Base-by-base conservation (phyloP, 202 grass and related monocot genomes). In the Eragrostis tef region DNA sequence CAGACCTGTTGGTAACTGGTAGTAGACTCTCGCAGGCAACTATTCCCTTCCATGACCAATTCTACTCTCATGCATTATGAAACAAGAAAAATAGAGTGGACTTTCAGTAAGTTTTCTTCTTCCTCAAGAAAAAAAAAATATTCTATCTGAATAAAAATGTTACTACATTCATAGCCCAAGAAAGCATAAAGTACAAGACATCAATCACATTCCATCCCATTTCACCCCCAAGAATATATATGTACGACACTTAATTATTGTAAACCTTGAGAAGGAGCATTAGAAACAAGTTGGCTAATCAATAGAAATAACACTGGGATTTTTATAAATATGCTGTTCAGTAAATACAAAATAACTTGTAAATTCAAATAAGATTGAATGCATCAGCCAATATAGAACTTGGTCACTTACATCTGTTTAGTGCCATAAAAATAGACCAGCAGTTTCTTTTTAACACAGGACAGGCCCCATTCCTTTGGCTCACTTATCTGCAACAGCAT, bases 381-480 rank as follows among this genome's bases (percentile, higher is more conserved):
- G 10, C 27, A 78, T 85, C 27, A 68, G 19, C 19, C 21, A 71
- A 73, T 75, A 81, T 50, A 87, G 34, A 72, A 89, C 92, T 34
- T 16, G 7, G 27, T 36, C 13, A 64, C 61, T 99, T 82, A 95
- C 96, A 99, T 93, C 72, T 99, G 96, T 85, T 99, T 90, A 77
- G 96, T 99, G 87, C 96, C 96, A 79, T 99, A 99, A 74, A 99
- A 99, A 88, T 91, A 99, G 71, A 99, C 96, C 67, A 99, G 91
- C 3, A 89, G 64, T 52, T 99, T 99, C 87, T 99, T 99, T 76
- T 90, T 91, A 77, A 87, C 89, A 78, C 89, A 88, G 75, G 80
- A 62, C 57, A 88, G 66, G 62, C 89, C 87, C 96, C 96, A 99
- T 61, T 93, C 90, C 78, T 93, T 85, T 83, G 96, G 96, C 74